Base-by-base conservation (phyloP, 2,329 filamentous ascomycete genomes). In the Talaromyces sp. region DNA sequence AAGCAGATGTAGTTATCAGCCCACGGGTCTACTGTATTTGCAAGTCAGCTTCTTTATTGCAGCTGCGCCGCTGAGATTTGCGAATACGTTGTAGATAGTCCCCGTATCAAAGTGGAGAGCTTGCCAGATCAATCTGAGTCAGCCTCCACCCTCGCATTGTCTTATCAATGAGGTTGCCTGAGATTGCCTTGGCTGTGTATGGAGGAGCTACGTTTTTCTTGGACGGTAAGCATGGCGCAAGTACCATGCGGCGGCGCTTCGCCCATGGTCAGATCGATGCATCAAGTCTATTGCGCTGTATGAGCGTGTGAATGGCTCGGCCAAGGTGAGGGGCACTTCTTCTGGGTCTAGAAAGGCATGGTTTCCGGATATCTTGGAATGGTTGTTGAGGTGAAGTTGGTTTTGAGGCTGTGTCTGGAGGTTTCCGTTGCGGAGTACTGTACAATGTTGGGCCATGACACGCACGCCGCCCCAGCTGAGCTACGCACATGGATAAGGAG, bases 401-500 rank as follows among this genome's bases (percentile, higher is more conserved):
- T 54, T 48, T 28, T 54, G 50, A 54, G 50, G 50, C 50, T 54
- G 50, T 54, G 50, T 54, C 12, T 37, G 7, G 31, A 50, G 12
- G 33, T 33, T 52, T 52, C 35, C 9, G 31, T 8, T 35, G 31
- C 31, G 5, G 12, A 54, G 50, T 50, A 50, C 46, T n/a, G 46
- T 50, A 50, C 46, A 31, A 50, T 28, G 46, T 28, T 23, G 50
- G 28, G 31, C 16, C 50, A 35, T 14, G 50, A 35, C 50, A 21
- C 25, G 44, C 44, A 23, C 11, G 5, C 18, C 28, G n/a, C 5
- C 9, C 48, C 7, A 31, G 50, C 31, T 54, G 50, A 54, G 31
- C 11, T 54, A 14, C 31, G 16, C 31, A 54, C 31, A 31, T 12
- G 48, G 28, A 33, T 33, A 33, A 1, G 33, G 16, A 16, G 18